phyloP scores from a whole-genome alignment of 1,284 basidiomycete species.

The Pseudozyma sp. region DNA sequence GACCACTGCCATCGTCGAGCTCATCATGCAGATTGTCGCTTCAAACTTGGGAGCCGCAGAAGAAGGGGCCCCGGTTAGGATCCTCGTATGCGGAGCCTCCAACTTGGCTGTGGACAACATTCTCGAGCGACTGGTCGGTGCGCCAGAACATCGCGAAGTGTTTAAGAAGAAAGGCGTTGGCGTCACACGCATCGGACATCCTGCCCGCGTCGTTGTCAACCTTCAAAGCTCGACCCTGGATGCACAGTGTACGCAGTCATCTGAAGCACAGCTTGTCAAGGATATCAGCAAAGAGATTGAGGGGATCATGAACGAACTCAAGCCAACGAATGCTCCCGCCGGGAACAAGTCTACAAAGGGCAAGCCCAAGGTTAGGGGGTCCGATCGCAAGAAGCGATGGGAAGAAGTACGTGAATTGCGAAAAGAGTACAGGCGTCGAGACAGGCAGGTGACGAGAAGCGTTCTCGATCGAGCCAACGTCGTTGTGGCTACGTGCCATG shows the following conservation, averaged over 20 bases:
- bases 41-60: conserved; percentile 38
- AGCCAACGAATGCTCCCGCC: conserved; percentile 35
- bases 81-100: conserved; percentile 89
- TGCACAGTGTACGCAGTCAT: conserved; percentile 76
- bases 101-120: conserved; percentile 81
- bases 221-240: conserved; percentile 87
- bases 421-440: conserved; percentile 92
- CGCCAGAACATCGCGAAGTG: conserved; percentile 40
- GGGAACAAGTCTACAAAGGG: conserved; percentile 62
- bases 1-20: conserved; percentile 71
- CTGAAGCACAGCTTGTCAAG: conserved; percentile 58
- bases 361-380: conserved; percentile 75
- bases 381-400: conserved; percentile 88
- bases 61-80: conserved; percentile 69
- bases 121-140: conserved; percentile 60
- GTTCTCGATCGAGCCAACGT: conserved; percentile 84
- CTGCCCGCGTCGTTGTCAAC: conserved; percentile 86
- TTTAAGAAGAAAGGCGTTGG: conserved; percentile 44
- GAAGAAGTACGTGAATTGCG: conserved; percentile 87
- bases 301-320: conserved; percentile 33
- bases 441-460: conserved; percentile 82
- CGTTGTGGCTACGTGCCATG: conserved; percentile 92
- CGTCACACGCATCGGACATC: conserved; percentile 72
- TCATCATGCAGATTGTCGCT: conserved; percentile 64
- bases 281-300: conserved; percentile 61